Conservation (phyloP, 2,329 filamentous ascomycete genomes). For the Cryphonectria carpinicola region DNA sequence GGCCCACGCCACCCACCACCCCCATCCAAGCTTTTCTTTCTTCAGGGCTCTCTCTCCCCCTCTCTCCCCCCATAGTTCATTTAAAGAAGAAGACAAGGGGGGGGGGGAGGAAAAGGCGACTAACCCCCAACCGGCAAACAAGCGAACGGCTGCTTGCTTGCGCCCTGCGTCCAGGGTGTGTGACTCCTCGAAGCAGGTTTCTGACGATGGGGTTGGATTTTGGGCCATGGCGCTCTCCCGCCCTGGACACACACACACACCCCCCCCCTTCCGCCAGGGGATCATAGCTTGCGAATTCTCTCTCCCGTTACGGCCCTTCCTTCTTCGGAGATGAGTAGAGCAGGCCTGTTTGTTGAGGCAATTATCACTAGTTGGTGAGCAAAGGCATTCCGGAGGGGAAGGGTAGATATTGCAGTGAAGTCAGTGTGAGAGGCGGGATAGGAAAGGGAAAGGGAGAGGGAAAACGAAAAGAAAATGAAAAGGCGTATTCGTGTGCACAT, state of each 20-base stretch:
- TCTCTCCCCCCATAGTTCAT: neutral
- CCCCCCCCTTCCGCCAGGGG: too few species aligned
- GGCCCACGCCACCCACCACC: neutral
- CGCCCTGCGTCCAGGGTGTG: neutral
- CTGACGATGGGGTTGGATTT: neutral
- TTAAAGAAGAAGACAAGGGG: neutral
- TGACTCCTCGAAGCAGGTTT: neutral
- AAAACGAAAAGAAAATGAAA: neutral
- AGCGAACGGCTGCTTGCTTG: slow-evolving; percentile 1
- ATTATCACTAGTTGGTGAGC: neutral
- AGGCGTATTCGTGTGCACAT: neutral
- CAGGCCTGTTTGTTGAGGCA: neutral
- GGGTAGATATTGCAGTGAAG: neutral
- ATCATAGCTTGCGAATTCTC: neutral
- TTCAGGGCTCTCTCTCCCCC: neutral
- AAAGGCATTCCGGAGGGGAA: neutral
- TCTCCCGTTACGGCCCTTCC: neutral
- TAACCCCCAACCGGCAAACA: slow-evolving; percentile 6
- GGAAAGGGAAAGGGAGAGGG: neutral
- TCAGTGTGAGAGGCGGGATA: neutral
- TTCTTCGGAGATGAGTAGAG: neutral
- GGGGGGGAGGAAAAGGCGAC: neutral
- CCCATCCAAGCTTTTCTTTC: neutral
- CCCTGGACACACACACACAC: neutral
- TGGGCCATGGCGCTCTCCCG: neutral